Base-by-base conservation (phyloP, 208 protist genomes). In the Lotmaria passim region DNA sequence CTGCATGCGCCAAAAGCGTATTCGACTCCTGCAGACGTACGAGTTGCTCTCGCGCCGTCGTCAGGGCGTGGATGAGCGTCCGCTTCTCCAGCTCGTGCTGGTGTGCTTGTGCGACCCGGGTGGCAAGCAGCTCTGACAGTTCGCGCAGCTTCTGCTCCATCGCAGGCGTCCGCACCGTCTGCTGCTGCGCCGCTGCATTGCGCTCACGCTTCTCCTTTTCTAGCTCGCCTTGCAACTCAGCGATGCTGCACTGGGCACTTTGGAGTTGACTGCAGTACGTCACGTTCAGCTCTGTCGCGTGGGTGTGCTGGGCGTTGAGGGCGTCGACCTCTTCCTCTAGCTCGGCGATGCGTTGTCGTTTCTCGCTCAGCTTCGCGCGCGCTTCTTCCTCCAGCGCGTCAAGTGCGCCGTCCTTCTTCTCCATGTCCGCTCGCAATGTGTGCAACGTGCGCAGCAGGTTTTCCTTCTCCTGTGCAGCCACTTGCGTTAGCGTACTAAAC, bases 381-480 rank as follows among this genome's bases (percentile, higher is more conserved):
- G 90, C 90, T 74, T 95, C 90, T 39, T 38, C 73, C 58, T 95
- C 90, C 21, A 95, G 56, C 50, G 63, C 76, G 12, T 81, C 73
- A 28, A 89, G 51, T n/a, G 81, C 78, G 11, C 59, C 58, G 33
- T 90, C 83, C 62, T 93, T 92, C 17, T 79, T 77, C 21, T 69
- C 65, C 56, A 95, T 73, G 55, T 89, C 75, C 8, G 77, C 79
- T 14, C 85, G 79, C 30, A 95, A 69, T 36, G 88, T 93, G 56
- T 82, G 86, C 43, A 95, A 56, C 2, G 86, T 89, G 57, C 90
- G 90, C 43, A 90, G 65, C 21, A 95, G 74, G 28, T 90, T 92
- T 26, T 90, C 90, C 31, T 79, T 78, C 60, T 95, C 90, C 55
- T 71, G 74, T 34, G 39, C 57, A 21, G 77, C 50, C 39, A 67